These are phyloP conservation scores for Calonectria honghensis DNA, from an alignment of 2,329 filamentous ascomycete species.

Conservation along the genomic window DNA sequence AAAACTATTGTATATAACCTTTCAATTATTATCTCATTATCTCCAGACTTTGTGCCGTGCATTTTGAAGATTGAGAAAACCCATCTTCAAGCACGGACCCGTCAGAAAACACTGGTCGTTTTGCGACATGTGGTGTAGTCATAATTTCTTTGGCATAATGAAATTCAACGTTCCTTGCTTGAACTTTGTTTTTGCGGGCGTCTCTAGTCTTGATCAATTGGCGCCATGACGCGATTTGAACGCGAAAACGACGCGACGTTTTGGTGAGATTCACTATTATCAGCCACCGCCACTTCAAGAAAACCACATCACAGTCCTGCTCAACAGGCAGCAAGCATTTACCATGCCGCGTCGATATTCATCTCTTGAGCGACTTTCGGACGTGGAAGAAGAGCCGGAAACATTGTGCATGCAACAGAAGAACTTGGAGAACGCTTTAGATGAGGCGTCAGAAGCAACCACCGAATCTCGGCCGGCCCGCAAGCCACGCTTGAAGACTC, in stretches of 20 bases:
- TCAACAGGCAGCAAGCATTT: not conserved
- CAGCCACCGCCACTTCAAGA: no score
- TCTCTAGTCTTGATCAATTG: not conserved
- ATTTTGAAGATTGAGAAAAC: no score
- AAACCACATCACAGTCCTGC: no score
- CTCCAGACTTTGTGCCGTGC: no score
- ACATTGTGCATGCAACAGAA: not conserved
- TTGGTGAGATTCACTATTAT: not conserved
- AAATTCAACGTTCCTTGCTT: not conserved
- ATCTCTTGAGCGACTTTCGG: not conserved
- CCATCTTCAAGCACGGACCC: no score
- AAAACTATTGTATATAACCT: not conserved
- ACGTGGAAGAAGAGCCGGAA: not conserved
- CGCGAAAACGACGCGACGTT: not conserved
- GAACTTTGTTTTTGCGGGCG: not conserved
- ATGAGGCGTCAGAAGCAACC: not conserved
- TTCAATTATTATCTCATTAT: not conserved
- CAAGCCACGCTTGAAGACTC: constrained; percentile 32
- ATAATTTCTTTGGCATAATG: no score
- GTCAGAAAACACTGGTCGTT: no score
- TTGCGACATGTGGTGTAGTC: no score
- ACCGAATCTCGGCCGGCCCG: not conserved
- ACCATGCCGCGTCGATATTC: not conserved
- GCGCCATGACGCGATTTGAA: not conserved
- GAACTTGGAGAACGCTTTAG: not conserved